These are phyloP conservation scores for Haplographium delicatum DNA, from an alignment of 495 filamentous ascomycete species.

Conservation along the genomic window DNA sequence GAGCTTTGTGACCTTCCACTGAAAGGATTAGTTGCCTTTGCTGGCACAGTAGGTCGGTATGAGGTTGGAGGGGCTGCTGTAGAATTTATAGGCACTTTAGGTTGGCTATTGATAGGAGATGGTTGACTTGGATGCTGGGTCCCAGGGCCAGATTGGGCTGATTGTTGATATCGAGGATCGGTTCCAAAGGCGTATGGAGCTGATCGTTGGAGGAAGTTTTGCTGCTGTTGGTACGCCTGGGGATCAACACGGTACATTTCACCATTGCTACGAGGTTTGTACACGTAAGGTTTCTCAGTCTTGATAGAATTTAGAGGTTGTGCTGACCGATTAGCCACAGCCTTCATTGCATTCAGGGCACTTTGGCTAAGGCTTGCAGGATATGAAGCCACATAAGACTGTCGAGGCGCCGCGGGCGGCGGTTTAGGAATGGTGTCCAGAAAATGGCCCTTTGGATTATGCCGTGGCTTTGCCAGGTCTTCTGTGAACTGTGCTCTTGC, in stretches of 20 bases:
- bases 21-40: not conserved
- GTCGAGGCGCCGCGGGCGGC: slow-evolving; percentile 28
- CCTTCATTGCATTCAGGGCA: slow-evolving; percentile 15
- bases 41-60: not conserved
- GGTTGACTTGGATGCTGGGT: not conserved
- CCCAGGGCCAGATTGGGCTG: not conserved
- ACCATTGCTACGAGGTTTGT: slow-evolving; percentile 41
- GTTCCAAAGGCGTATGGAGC: slow-evolving; percentile 18
- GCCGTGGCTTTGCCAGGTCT: slow-evolving; percentile 51
- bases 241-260: slow-evolving; percentile 28
- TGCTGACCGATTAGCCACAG: slow-evolving; percentile 4
- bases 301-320: slow-evolving; percentile 10
- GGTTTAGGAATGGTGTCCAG: slow-evolving; percentile 57
- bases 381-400: slow-evolving; percentile 29
- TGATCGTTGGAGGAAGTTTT: slow-evolving; percentile 32
- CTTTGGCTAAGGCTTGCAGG: slow-evolving; percentile 18
- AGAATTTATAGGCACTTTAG: not conserved
- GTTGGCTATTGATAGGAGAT: too few species aligned
- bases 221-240: slow-evolving; percentile 33
- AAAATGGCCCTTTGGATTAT: slow-evolving; percentile 58
- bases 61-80: not conserved
- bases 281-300: slow-evolving; percentile 45
- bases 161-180: slow-evolving; percentile 13
- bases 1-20: slow-evolving; percentile 8
- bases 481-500: slow-evolving; percentile 90